Evolutionary conservation across 495 filamentous ascomycete species (phyloP).

Genomic region (Neurospora sp.): DNA sequence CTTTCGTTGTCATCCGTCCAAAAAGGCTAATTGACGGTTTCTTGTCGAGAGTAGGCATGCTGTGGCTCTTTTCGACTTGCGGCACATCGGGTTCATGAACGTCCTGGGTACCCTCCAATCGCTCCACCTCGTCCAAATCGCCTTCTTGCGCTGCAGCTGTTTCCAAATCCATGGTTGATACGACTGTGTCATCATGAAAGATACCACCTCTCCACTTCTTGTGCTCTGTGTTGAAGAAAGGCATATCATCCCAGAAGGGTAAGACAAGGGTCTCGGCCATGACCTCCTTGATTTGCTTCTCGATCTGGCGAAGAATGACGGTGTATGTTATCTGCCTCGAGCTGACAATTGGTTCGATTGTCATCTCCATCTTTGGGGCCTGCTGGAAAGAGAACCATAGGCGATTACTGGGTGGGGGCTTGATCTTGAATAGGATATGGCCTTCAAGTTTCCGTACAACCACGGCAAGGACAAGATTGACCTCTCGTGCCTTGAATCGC

Average conservation of each 20-base stretch:
- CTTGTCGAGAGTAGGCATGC: conserved; percentile 19
- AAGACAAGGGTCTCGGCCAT: conserved; percentile 86
- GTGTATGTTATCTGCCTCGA: conserved; percentile 90
- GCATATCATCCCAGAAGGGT: conserved; percentile 91
- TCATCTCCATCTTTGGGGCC: conserved; percentile 84
- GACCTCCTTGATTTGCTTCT: conserved; percentile 87
- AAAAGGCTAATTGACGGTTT: conserved; percentile 28
- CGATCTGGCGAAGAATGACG: conserved; percentile 83
- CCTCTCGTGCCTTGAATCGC: conserved; percentile 81
- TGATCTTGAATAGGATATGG: conserved; percentile 74
- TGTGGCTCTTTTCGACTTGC: conserved; percentile 54
- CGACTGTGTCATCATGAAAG: conserved; percentile 50
- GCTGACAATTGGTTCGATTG: conserved; percentile 90
- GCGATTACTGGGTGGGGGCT: conserved; percentile 90
- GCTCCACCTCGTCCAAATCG: conserved; percentile 38
- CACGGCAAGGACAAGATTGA: conserved; percentile 78
- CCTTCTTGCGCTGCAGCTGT: conserved; percentile 48
- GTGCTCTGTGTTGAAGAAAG: conserved; percentile 69
- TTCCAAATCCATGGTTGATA: conserved; percentile 28
- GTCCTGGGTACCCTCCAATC: conserved; percentile 23
- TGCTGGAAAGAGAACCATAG: conserved; percentile 90
- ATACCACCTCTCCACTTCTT: conserved; percentile 81
- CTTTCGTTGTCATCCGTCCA: conserved; percentile 25
- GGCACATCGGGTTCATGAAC: conserved; percentile 24
- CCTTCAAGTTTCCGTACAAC: conserved; percentile 80